These are phyloP conservation scores for Fagus sylvatica DNA, from an alignment of 306 rosid genomes.

Conservation along the genomic window DNA sequence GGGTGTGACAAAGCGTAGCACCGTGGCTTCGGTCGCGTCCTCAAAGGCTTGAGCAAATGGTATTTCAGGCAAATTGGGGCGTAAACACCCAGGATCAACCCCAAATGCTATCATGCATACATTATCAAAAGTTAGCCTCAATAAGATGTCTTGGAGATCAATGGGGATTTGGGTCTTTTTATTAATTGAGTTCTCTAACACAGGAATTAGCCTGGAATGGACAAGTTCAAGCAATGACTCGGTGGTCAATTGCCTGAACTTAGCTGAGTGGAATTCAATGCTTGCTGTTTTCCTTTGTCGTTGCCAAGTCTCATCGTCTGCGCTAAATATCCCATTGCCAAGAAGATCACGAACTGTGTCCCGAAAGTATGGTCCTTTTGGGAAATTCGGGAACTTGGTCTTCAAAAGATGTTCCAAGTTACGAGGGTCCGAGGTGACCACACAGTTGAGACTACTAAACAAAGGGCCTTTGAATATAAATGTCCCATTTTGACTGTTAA, in stretches of 20 bases:
- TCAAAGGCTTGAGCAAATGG: conserved; percentile 89
- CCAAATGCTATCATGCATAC: conserved; percentile 95
- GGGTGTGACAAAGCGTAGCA: conserved; percentile 70
- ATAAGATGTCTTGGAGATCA: conserved; percentile 78
- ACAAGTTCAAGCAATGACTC: conserved; percentile 70
- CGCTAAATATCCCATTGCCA: conserved; percentile 80
- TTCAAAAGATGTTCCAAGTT: conserved; percentile 88
- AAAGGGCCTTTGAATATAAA: conserved; percentile 69
- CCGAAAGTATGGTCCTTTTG: conserved; percentile 74
- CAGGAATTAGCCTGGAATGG: conserved; percentile 59
- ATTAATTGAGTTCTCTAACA: conserved; percentile 43
- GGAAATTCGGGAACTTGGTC: conserved; percentile 62
- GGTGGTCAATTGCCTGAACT: conserved; percentile 57
- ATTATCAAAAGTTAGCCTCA: conserved; percentile 84
- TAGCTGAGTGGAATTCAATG: conserved; percentile 83
- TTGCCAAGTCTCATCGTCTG: conserved; percentile 80
- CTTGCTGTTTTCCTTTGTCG: conserved; percentile 83
- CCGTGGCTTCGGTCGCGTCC: conserved; percentile 79
- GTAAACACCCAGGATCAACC: conserved; percentile 84
- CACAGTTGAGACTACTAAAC: conserved; percentile 63
- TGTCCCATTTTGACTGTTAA: conserved; percentile 52
- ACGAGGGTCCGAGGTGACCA: conserved; percentile 79
- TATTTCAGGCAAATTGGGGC: conserved; percentile 49
- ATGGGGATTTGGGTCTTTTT: conserved; percentile 15
- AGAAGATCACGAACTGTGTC: conserved; percentile 69